Evolutionary conservation across 768 basidiomycete species (phyloP), one percentile per base, ranked within the genome.

Genomic region (Tylopilus sp.): DNA sequence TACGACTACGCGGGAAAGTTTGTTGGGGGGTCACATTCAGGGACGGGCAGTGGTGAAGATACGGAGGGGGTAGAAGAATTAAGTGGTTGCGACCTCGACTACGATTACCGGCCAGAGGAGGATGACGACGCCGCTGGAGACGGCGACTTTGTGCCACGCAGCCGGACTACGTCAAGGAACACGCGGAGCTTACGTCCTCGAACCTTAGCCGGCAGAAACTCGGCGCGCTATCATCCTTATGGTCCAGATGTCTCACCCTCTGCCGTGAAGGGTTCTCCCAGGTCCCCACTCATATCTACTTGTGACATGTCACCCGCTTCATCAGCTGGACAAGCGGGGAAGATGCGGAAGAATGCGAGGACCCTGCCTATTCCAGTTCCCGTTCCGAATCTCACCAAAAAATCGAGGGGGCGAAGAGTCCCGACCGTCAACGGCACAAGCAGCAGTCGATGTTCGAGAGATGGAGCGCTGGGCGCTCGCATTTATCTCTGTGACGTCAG

Each of bases 401-500:
- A 85, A 57, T 81, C 80, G 40, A 73, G 85, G n/a, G 85, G 85
- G 11, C 74, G 85, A 18, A 70, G 82, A 30, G 85, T 86, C 26
- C 85, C 85, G 1, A 80, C 80, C 17, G 69, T 79, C 49, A 63
- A 63, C 38, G 66, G 67, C 15, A 47, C 76, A 43, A 57, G 33
- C 58, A 44, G 33, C 8, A 57, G 57, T 21, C 65, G 69, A 28
- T 40, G 51, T 56, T 69, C 67, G 59, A 72, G 67, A 56, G 73
- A 67, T 68, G 63, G 64, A 44, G 69, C 61, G 63, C 65, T 68
- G 58, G 70, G 65, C 58, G 74, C 64, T 62, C 75, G 82, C 53
- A 75, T 80, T 58, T 90, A 90, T 66, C 73, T 80, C 43, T 94
- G 91, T 73, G 79, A 79, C 52, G 90, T 93, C 23, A 78, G 80